Base-by-base conservation (phyloP, 768 basidiomycete genomes). In the Cystofilobasidium capitatum region DNA sequence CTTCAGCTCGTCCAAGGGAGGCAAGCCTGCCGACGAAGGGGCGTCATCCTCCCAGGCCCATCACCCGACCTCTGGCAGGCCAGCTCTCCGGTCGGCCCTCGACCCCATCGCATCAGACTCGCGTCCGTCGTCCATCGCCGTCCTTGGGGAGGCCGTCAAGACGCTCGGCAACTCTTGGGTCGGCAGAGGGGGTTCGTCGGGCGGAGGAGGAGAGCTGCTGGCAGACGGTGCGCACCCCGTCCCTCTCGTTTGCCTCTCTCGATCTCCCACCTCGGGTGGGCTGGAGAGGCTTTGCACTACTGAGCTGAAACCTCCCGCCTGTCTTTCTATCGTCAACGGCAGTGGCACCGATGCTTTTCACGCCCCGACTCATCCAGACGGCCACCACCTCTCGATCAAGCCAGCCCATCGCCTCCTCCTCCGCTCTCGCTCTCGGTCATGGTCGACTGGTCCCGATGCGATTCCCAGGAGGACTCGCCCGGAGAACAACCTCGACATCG, bases 271-370 rank as follows among this genome's bases (percentile, higher is more conserved):
- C 13, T 42, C 39, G 8, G 14, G 22, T 31, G 13, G 39, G 29
- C 42, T 49, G 17, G 12, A 49, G 31, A n/a, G 17, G 45, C 51
- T n/a, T 13, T 31, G 12, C 54, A n/a, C n/a, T 40, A 16, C 16
- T 55, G 2, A 1, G 14, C 22, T 51, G 49, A 51, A n/a, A 26
- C 37, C 58, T 60, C 5, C 22, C 24, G 35, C 13, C 13, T 17
- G 37, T 49, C 45, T n/a, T 63, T 4, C 62, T 24, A 16, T 9
- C 22, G 29, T n/a, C n/a, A n/a, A n/a, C 8, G 65, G 58, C 74
- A 86, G 90, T 92, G 75, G 89, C 89, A 17, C 89, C 89, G 16
- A 85, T 86, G 69, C 88, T 92, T 72, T 89, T 92, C 88, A 91
- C 89, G 2, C 89, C 90, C 29, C 81, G 85, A 65, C 86, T 91